Evolutionary conservation across 768 basidiomycete genomes (phyloP).

Genomic region (Leccinum fibrillosum): DNA sequence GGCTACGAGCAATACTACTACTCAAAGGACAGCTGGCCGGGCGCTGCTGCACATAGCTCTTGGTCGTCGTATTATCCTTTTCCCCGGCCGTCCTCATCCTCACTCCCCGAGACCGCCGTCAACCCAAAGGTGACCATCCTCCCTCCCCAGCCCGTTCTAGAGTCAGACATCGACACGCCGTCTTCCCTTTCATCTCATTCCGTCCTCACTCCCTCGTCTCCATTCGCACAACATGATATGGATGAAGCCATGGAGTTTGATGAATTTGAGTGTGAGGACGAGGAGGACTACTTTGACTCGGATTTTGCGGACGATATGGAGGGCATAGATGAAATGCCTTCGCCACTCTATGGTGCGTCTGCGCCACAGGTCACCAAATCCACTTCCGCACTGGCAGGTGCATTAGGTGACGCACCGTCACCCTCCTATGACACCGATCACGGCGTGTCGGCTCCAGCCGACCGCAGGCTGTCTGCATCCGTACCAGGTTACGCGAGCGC

Average conservation of each 20-base stretch:
- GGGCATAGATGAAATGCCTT: constrained; percentile 20
- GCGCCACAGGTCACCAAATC: constrained; percentile 27
- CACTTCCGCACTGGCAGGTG: constrained; percentile 32
- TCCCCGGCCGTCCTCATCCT: constrained; percentile 17
- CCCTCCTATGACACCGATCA: constrained; percentile 10
- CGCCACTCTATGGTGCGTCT: constrained; percentile 21
- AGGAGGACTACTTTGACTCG: constrained; percentile 29
- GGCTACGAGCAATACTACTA: constrained; percentile 22
- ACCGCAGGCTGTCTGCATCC: constrained; percentile 31
- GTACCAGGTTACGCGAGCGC: constrained; percentile 29
- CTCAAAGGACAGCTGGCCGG: constrained; percentile 18
- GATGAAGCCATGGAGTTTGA: constrained; percentile 26
- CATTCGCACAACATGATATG: constrained; percentile 21
- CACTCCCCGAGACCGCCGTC: constrained; percentile 15
- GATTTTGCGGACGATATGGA: constrained; percentile 35
- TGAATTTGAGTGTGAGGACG: constrained; percentile 33
- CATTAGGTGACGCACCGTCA: constrained; percentile 25
- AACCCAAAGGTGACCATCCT: constrained; percentile 29
- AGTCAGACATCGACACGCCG: constrained; percentile 30
- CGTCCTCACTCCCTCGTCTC: constrained; percentile 30
- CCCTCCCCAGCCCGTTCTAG: constrained; percentile 20
- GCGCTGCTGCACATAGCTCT: constrained; percentile 7
- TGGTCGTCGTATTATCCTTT: constrained; percentile 20
- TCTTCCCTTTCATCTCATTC: constrained; percentile 32
- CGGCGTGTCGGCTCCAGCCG: constrained; percentile 16